A percentile compares a stretch with the other conserved stretches of the same genome.
Evolutionary conservation across 2,329 filamentous ascomycete genomes (phyloP).

Genomic region (Beauveria sp.): DNA sequence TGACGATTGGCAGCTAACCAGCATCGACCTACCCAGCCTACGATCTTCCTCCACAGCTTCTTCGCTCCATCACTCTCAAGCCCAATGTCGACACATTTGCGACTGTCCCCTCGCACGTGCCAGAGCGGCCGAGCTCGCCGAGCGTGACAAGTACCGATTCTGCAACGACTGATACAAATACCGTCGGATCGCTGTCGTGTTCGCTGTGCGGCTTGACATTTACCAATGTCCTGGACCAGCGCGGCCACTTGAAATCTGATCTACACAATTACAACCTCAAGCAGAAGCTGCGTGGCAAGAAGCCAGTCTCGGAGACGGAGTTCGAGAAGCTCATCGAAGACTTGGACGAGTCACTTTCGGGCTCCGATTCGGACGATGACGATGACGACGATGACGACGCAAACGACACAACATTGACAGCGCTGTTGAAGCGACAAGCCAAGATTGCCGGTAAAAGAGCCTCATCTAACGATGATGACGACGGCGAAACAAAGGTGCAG

Average conservation of each 20-base stretch:
- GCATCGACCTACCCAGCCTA: conserved; percentile 50
- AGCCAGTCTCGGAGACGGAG: conserved; percentile 67
- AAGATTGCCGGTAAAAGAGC: conserved; percentile 51
- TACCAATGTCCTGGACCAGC: conserved; percentile 67
- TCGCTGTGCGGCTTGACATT: conserved; percentile 71
- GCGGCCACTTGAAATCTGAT: conserved; percentile 80
- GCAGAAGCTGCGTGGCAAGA: conserved; percentile 70
- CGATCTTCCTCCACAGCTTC: conserved; percentile 68
- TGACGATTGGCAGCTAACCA: conserved; percentile 14
- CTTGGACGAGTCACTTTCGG: conserved; percentile 85
- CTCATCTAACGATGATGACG: conserved; percentile 47
- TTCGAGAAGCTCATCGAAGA: conserved; percentile 82
- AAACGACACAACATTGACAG: conserved; percentile 64
- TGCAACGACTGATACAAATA: conserved; percentile 11
- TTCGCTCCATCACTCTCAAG: conserved; percentile 54
- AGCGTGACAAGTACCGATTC: conserved; percentile 23
- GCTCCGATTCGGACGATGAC: conserved; percentile 67
- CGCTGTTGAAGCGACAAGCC: conserved; percentile 76
- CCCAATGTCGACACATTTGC: conserved; percentile 22
- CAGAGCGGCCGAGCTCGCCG: conserved; percentile 18
- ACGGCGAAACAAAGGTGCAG: conserved; percentile 36
- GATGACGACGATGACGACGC: conserved; percentile 59
- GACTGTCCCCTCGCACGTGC: conserved; percentile 14
- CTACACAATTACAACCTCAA: conserved; percentile 93
- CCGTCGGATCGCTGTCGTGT: conserved; percentile 65